These are phyloP conservation scores for Tuber borchii DNA, from an alignment of 495 filamentous ascomycete species.

Conservation along the genomic window DNA sequence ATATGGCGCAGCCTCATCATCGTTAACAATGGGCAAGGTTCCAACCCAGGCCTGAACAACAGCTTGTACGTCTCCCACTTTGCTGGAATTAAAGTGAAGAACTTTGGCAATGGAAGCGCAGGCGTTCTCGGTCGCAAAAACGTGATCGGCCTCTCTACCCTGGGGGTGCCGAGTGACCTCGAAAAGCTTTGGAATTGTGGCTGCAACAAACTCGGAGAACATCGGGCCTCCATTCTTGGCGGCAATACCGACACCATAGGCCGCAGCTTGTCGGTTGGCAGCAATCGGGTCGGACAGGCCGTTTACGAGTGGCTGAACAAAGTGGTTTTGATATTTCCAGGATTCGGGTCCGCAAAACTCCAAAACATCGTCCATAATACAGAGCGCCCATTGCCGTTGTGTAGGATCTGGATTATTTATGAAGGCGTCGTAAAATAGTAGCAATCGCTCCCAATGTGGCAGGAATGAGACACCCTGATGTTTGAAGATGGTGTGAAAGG, in stretches of 20 bases:
- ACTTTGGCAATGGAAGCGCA: constrained; percentile 96
- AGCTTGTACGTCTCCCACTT: constrained; percentile 64
- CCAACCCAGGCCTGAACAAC: constrained; percentile 76
- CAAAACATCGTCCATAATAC: constrained; percentile 96
- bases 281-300: constrained; percentile 78
- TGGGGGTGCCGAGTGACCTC: constrained; percentile 69
- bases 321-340: constrained; percentile 73
- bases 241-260: constrained; percentile 92
- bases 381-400: constrained; percentile 95
- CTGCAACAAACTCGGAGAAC: constrained; percentile 77
- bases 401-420: constrained; percentile 78
- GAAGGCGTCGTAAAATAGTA: constrained; percentile 76
- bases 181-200: constrained; percentile 73
- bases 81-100: constrained; percentile 73
- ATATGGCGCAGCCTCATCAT: constrained; percentile 96
- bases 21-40: constrained; percentile 83
- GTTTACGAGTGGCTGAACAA: constrained; percentile 73
- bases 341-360: constrained; percentile 88
- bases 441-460: constrained; percentile 74
- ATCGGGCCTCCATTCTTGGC: constrained; percentile 81
- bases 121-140: constrained; percentile 96
- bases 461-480: constrained; percentile 82
- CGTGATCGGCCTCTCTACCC: constrained; percentile 82
- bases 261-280: constrained; percentile 92
- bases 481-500: constrained; percentile 98